Conservation (phyloP, 345 rosid species). For the Heritiera fomes region DNA sequence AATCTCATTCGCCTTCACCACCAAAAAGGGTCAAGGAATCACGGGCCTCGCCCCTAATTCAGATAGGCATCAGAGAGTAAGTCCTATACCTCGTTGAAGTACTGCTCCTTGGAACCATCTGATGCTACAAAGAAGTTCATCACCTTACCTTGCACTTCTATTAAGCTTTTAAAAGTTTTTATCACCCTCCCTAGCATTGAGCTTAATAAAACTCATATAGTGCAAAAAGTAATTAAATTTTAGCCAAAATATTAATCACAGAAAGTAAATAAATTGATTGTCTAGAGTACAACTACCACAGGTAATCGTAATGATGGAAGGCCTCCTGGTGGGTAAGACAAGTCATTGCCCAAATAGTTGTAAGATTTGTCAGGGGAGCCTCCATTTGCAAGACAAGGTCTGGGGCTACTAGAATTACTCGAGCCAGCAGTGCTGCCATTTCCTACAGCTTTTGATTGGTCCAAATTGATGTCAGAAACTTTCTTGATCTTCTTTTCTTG, state of each 20-base stretch:
- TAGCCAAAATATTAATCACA: conserved; percentile 19
- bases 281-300: conserved; percentile 73
- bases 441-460: conserved; percentile 49
- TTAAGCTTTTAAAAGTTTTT: background rate
- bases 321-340: conserved; percentile 62
- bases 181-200: background rate
- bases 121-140: background rate
- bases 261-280: conserved; percentile 18
- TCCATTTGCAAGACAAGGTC: conserved; percentile 55
- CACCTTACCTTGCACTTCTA: background rate
- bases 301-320: conserved; percentile 74
- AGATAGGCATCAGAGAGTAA: background rate
- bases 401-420: conserved; percentile 41
- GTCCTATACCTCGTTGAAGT: conserved; percentile 16
- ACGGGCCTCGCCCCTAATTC: conserved; percentile 2
- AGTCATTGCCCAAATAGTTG: conserved; percentile 45
- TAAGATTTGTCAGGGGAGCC: conserved; percentile 40
- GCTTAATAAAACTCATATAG: background rate
- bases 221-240: background rate
- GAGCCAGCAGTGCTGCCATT: conserved; percentile 47
- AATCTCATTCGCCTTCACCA: background rate
- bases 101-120: conserved; percentile 1
- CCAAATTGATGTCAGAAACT: conserved; percentile 74
- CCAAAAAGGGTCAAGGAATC: background rate
- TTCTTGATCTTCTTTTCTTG: conserved; percentile 95